Conservation (phyloP, 257 asterid species). For the Verbena officinalis region DNA sequence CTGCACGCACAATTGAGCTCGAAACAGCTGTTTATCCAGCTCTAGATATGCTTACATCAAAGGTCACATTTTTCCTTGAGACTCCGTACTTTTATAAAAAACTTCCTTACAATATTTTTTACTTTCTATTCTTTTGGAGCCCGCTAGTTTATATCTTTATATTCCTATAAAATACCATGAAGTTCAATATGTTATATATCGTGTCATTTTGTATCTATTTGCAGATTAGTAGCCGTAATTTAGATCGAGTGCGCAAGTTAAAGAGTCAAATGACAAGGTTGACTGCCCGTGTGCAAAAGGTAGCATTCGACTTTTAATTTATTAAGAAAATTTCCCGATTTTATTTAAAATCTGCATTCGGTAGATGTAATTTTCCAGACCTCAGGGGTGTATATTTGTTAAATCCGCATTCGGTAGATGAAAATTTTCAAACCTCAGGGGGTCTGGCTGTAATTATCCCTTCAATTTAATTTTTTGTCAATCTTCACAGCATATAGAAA, state of each 20-base stretch:
- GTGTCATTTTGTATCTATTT: conserved; percentile 6
- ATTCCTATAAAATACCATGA: neutral
- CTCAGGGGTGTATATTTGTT: too few species aligned
- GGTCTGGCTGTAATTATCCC: too few species aligned
- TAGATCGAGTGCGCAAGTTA: conserved; percentile 75
- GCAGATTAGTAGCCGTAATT: conserved; percentile 87
- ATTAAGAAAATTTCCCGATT: neutral
- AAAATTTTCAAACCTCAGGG: too few species aligned
- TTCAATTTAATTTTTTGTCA: neutral
- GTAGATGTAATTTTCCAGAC: too few species aligned
- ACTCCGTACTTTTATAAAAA: too few species aligned
- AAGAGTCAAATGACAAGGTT: conserved; percentile 90
- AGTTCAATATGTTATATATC: neutral
- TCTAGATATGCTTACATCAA: conserved; percentile 81
- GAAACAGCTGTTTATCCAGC: conserved; percentile 89
- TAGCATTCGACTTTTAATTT: conserved; percentile 15
- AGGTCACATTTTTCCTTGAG: conserved; percentile 44
- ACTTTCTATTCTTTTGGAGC: neutral
- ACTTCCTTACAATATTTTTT: neutral
- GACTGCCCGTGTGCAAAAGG: conserved; percentile 91
- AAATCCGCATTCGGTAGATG: too few species aligned
- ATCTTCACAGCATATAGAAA: neutral
- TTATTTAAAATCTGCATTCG: neutral
- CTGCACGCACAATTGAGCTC: conserved; percentile 69
- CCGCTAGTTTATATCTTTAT: conserved; percentile 10